phyloP scores from a whole-genome alignment of 2,329 filamentous ascomycete species.

The Lachnellula occidentalis region DNA sequence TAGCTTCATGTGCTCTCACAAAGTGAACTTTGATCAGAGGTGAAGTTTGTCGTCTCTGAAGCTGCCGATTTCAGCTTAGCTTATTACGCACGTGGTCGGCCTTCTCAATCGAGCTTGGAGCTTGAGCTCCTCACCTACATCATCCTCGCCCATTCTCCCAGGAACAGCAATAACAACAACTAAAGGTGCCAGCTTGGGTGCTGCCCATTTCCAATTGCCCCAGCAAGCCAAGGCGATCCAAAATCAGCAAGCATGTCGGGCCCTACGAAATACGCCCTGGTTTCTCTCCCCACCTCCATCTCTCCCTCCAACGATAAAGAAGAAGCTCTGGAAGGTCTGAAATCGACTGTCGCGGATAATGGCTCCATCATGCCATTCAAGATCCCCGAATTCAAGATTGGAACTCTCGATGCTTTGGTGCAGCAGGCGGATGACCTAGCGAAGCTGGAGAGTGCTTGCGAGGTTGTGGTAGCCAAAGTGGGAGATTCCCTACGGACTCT shows the following conservation, averaged over 20 bases:
- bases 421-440: conserved; percentile 92
- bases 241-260: conserved; percentile 26
- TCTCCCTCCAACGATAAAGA: conserved; percentile 74
- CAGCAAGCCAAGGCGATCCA: conserved; percentile 5
- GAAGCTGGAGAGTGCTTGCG: conserved; percentile 77
- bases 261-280: conserved; percentile 66
- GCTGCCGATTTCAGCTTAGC: not conserved
- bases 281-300: conserved; percentile 85
- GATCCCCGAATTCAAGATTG: conserved; percentile 95
- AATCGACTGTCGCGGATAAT: conserved; percentile 68
- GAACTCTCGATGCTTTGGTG: conserved; percentile 88
- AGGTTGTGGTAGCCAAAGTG: conserved; percentile 81
- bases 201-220: conserved; percentile 2
- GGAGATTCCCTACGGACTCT: conserved; percentile 29
- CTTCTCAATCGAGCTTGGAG: conserved; percentile 10
- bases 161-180: conserved; percentile 5
- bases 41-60: not conserved
- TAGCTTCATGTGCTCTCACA: not conserved
- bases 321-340: conserved; percentile 73
- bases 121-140: conserved; percentile 12
- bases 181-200: conserved; percentile 12
- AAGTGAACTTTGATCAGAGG: not conserved
- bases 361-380: conserved; percentile 71
- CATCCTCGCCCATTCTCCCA: not conserved
- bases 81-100: conserved; percentile 5